Base-by-base conservation (phyloP, 192 early-diverging fungal genomes). In the Diversispora epigaea region DNA sequence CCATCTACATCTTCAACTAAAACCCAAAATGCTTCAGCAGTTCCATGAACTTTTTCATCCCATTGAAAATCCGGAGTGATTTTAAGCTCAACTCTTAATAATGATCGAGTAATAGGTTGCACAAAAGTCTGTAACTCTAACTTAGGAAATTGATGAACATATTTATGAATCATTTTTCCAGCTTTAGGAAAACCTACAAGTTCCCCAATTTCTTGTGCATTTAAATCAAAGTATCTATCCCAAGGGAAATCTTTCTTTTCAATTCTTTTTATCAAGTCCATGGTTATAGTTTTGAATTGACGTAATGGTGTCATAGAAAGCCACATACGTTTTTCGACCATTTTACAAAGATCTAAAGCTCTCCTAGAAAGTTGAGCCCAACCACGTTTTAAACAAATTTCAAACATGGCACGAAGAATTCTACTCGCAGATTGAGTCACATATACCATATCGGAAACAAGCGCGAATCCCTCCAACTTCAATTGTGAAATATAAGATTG, bases 391-490 rank as follows among this genome's bases (percentile, higher is more conserved):
- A 97, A 79, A 76, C 95, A 95, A 63, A 99, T 94, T 85, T 98
- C 98, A 84, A 96, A 99, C 69, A 99, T 89, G 9, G 98, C 98
- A 40, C 98, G 90, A 43, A 98, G 82, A 64, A 99, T 95, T 73
- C 98, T 89, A 0, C 90, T 91, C 17, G 95, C 96, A 70, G 91
- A 93, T 83, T 98, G 96, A 17, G 98, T 97, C 19, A 99, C 95
- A 85, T 95, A 98, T 1, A 96, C 96, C 93, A 97, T 95, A 73
- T 99, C 98, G n/a, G 94, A 89, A 72, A 95, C 94, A 47, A 99
- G 84, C 11, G 98, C 96, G 81, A 98, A 96, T 0, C 96, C 96
- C 45, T 96, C 90, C 45, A 99, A 76, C 70, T 92, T 91, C 44
- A 98, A 88, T 73, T 94, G 92, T n/a, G 96, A 96, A 60, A 99